Evolutionary conservation across 495 filamentous ascomycete species (phyloP).

Genomic region (Penicillium parvum): DNA sequence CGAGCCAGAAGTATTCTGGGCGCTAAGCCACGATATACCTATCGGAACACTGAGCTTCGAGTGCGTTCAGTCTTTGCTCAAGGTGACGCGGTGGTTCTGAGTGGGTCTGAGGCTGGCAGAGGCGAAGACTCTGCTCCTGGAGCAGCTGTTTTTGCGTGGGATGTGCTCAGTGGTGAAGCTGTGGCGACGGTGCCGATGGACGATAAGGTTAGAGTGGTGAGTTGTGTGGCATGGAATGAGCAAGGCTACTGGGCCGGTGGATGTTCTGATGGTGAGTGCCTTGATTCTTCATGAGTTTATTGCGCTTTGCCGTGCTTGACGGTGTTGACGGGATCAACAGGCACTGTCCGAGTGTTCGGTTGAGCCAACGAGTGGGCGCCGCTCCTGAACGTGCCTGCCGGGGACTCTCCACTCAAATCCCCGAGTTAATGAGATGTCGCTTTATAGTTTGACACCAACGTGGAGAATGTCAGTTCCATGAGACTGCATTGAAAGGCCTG

Average conservation of each 20-base stretch:
- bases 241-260: constrained; percentile 60
- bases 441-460: too few species aligned
- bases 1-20: background rate
- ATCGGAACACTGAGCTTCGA: constrained; percentile 65
- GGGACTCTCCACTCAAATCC: background rate
- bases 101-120: constrained; percentile 66
- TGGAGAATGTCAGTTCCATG: too few species aligned
- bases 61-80: constrained; percentile 68
- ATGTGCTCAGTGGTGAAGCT: constrained; percentile 72
- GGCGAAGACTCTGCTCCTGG: constrained; percentile 48
- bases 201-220: constrained; percentile 54
- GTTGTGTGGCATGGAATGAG: constrained; percentile 69
- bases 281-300: background rate
- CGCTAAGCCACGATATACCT: constrained; percentile 16
- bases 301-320: background rate
- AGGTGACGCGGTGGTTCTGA: constrained; percentile 72
- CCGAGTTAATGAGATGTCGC: background rate
- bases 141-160: constrained; percentile 73
- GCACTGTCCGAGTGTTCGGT: constrained; percentile 26
- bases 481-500: too few species aligned
- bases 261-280: constrained; percentile 53
- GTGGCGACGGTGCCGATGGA: constrained; percentile 56
- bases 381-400: constrained; percentile 4
- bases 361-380: constrained; percentile 10
- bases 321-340: constrained; percentile 7